These are phyloP conservation scores for Phytopythium vexans DNA, from an alignment of 352 stramenopile genomes.

Conservation along the genomic window DNA sequence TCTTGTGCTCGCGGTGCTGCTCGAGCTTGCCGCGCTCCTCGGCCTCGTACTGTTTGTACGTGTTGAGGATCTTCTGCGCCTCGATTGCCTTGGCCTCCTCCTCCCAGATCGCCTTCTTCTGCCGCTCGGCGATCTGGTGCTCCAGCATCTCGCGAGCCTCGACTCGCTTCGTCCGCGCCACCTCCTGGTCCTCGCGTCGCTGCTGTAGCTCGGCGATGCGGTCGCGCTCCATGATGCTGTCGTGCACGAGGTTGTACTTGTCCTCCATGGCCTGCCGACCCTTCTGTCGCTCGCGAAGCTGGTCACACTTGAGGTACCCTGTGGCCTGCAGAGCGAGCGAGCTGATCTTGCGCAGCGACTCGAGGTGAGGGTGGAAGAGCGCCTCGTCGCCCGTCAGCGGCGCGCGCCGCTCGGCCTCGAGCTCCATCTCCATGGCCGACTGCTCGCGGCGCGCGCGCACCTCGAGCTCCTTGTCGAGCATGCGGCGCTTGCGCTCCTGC, in stretches of 20 bases:
- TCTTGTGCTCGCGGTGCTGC: slow-evolving; percentile 40
- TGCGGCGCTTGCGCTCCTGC: slow-evolving; percentile 63
- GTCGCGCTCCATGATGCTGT: slow-evolving; percentile 75
- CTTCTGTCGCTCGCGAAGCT: slow-evolving; percentile 41
- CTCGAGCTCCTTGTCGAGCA: slow-evolving; percentile 77
- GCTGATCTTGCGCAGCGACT: slow-evolving; percentile 65
- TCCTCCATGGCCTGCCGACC: slow-evolving; percentile 36
- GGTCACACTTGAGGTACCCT: slow-evolving; percentile 65
- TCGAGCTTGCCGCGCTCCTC: slow-evolving; percentile 60
- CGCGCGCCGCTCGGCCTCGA: slow-evolving; percentile 59
- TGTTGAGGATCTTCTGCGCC: slow-evolving; percentile 72
- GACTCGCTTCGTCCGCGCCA: slow-evolving; percentile 45
- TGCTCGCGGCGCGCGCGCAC: slow-evolving; percentile 65
- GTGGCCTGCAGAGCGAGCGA: slow-evolving; percentile 59
- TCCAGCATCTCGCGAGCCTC: slow-evolving; percentile 65
- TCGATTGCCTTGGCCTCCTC: slow-evolving; percentile 80
- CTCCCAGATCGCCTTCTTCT: slow-evolving; percentile 68
- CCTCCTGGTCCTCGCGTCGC: slow-evolving; percentile 35
- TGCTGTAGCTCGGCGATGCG: slow-evolving; percentile 49
- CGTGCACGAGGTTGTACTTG: slow-evolving; percentile 63
- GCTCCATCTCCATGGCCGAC: slow-evolving; percentile 66
- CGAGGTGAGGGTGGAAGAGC: slow-evolving; percentile 52
- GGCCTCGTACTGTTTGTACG: slow-evolving; percentile 78
- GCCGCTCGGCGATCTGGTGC: slow-evolving; percentile 59
- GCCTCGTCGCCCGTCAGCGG: slow-evolving; percentile 65